phyloP scores from a whole-genome alignment of 139 green algal species.

The Pycnococcus provasolii region DNA sequence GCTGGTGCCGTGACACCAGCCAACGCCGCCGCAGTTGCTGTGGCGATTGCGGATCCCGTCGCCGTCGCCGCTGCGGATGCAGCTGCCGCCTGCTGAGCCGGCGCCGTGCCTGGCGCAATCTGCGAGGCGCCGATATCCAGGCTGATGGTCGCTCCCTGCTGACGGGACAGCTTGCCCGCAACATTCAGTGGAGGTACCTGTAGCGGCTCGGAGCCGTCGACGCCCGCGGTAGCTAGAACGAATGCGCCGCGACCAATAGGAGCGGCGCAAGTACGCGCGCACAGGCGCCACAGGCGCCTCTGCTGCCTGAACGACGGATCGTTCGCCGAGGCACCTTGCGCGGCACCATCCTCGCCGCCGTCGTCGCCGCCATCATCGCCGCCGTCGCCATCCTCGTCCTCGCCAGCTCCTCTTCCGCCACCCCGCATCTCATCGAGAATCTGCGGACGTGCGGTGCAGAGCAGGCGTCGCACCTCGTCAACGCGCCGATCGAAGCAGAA shows the following conservation, averaged over 20 bases:
- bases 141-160: conserved; percentile 56
- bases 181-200: conserved; percentile 58
- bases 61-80: too few species aligned
- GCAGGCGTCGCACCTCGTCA: conserved; percentile 34
- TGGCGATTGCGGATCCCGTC: background rate
- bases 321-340: background rate
- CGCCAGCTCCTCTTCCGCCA: background rate
- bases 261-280: conserved; percentile 63
- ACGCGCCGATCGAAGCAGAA: background rate
- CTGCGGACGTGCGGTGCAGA: conserved; percentile 28
- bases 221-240: conserved; percentile 47
- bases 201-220: conserved; percentile 67
- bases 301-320: conserved; percentile 36
- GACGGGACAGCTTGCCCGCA: conserved; percentile 47
- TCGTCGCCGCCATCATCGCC: conserved; percentile 6
- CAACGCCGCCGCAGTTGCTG: conserved; percentile 15
- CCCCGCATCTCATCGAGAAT: conserved; percentile 20
- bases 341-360: background rate
- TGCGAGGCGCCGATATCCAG: conserved; percentile 49
- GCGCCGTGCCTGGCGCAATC: background rate
- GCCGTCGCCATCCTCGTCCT: conserved; percentile 32
- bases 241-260: conserved; percentile 68
- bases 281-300: conserved; percentile 49
- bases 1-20: background rate
- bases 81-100: too few species aligned